Percentiles rank a stretch among this genome's conserved stretches.
These are phyloP conservation scores for Schwanniomyces polymorphus DNA, from an alignment of 805 yeast genomes.

Conservation along the genomic window DNA sequence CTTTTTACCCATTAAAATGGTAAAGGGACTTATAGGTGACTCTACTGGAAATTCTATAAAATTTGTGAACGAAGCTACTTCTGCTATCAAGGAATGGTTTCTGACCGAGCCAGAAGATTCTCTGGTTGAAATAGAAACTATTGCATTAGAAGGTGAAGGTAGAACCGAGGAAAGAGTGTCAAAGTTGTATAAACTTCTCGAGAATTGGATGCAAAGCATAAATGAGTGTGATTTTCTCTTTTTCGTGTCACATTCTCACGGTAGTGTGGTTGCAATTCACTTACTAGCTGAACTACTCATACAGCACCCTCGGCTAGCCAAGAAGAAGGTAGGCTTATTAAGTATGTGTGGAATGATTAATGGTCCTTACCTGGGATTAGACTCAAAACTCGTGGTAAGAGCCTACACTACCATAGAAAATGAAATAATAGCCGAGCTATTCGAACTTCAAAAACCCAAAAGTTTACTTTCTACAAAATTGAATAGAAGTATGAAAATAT, in stretches of 20 bases:
- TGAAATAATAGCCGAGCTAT: conserved; percentile 34
- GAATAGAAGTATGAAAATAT: conserved; percentile 14
- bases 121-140: conserved; percentile 27
- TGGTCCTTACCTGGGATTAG: conserved; percentile 34
- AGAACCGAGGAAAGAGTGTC: conserved; percentile 27
- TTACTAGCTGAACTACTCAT: conserved; percentile 22
- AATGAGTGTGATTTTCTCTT: conserved; percentile 30
- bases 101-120: conserved; percentile 6
- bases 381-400: conserved; percentile 35
- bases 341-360: conserved; percentile 33
- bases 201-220: conserved; percentile 33
- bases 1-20: conserved; percentile 40
- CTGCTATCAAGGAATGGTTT: conserved; percentile 29
- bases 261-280: conserved; percentile 31
- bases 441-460: conserved; percentile 28
- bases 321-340: conserved; percentile 29
- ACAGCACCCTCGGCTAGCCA: background rate
- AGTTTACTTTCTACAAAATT: conserved; percentile 16
- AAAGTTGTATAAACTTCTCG: conserved; percentile 21
- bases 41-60: conserved; percentile 34
- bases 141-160: conserved; percentile 44
- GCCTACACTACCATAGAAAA: conserved; percentile 38
- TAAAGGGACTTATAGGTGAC: conserved; percentile 34
- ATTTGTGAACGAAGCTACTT: conserved; percentile 27
- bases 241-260: conserved; percentile 34